Evolutionary conservation across 2,329 filamentous ascomycete species (phyloP).

Genomic region (Curvularia lunata): DNA sequence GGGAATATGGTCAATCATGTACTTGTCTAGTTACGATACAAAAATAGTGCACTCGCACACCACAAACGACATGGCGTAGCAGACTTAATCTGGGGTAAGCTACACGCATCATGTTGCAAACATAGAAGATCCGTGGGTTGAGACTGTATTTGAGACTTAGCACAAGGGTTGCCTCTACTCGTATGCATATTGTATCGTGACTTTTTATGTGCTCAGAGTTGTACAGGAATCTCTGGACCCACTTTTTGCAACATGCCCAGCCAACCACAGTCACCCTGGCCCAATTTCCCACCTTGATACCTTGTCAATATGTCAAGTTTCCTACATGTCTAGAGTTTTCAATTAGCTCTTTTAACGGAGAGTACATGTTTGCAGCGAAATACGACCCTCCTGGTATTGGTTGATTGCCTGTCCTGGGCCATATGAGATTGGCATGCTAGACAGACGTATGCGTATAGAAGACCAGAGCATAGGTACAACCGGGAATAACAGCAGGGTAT

Average conservation of each 20-base stretch:
- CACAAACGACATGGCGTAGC: neutral
- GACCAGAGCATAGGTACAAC: neutral
- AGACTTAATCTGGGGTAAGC: neutral
- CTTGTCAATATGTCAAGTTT: neutral
- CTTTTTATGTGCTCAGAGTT: too few relatives aligned
- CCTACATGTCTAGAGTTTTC: neutral
- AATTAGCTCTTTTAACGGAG: neutral
- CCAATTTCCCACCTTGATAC: neutral
- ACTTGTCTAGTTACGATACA: neutral
- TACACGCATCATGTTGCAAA: neutral
- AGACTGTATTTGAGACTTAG: too few relatives aligned
- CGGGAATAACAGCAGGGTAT: neutral
- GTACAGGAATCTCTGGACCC: neutral
- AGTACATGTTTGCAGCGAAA: neutral
- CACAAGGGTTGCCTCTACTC: neutral
- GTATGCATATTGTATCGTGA: neutral
- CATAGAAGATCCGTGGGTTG: neutral
- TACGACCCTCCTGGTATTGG: neutral
- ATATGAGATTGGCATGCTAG: neutral
- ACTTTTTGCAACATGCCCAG: neutral
- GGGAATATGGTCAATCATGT: neutral
- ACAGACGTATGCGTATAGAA: neutral
- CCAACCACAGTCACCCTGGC: neutral
- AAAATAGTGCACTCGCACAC: neutral
- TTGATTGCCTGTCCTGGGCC: neutral